Percentiles rank a stretch among this genome's conserved stretches.
These are phyloP conservation scores for Lathyrus tuberosus DNA, from an alignment of 306 rosid genomes.

Conservation along the genomic window DNA sequence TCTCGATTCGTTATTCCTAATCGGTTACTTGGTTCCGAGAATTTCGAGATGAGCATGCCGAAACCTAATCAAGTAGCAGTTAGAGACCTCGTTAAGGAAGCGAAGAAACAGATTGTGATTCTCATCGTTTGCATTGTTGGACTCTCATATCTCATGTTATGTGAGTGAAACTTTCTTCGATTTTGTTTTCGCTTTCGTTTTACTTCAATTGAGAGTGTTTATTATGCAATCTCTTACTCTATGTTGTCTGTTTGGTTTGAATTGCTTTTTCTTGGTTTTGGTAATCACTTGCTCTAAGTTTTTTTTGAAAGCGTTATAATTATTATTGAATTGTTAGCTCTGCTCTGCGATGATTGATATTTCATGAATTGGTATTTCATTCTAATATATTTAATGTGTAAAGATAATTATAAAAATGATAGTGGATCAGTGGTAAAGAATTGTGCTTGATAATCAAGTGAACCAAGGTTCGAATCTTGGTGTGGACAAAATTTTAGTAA, in stretches of 20 bases:
- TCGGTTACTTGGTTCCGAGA: constrained; percentile 22
- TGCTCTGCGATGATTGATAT: constrained; percentile 23
- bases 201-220: constrained; percentile 14
- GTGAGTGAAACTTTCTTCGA: constrained; percentile 47
- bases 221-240: not conserved
- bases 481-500: no score
- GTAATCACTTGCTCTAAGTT: constrained; percentile 1
- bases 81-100: constrained; percentile 94
- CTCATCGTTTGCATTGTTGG: constrained; percentile 82
- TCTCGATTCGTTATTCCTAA: constrained; percentile 5
- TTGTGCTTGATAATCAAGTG: no score
- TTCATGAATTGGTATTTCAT: no score
- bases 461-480: no score
- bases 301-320: not conserved
- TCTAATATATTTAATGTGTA: no score
- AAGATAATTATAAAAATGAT: no score
- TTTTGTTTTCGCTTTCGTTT: not conserved
- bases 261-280: constrained; percentile 2
- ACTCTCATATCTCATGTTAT: constrained; percentile 89
- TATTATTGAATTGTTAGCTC: constrained; percentile 1
- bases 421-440: no score
- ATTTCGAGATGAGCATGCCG: constrained; percentile 36
- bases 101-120: constrained; percentile 85
- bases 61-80: constrained; percentile 58
- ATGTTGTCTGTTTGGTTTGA: constrained; percentile 26